phyloP scores from a whole-genome alignment of 371 early-diverging fungal genomes.

The Rhizopus stolonifer region DNA sequence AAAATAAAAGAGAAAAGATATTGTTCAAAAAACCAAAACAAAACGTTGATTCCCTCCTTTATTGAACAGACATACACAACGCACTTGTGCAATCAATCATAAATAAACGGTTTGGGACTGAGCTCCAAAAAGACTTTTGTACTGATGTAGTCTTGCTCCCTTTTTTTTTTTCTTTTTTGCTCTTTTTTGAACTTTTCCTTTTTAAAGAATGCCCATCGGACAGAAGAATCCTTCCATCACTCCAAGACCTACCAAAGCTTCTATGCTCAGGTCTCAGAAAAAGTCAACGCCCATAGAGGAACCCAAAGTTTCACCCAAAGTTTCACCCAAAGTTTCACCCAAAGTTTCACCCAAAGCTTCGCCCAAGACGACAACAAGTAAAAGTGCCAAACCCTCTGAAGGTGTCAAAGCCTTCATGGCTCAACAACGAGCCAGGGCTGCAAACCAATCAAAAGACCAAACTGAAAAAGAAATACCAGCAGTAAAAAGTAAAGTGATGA shows the following conservation, averaged over 20 bases:
- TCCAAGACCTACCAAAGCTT: conserved; percentile 40
- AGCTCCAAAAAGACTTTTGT: too few relatives aligned
- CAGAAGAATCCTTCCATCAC: conserved; percentile 21
- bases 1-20: conserved; percentile 6
- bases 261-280: conserved; percentile 27
- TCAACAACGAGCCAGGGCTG: conserved; percentile 34
- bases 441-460: not conserved
- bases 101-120: too few relatives aligned
- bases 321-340: conserved; percentile 2
- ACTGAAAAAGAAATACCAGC: conserved; percentile 3
- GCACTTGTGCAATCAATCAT: too few relatives aligned
- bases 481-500: conserved; percentile 26
- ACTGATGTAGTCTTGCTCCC: too few relatives aligned
- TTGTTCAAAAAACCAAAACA: not conserved
- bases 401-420: conserved; percentile 52
- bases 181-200: too few relatives aligned
- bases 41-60: too few relatives aligned
- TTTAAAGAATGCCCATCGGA: conserved; percentile 1
- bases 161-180: too few relatives aligned
- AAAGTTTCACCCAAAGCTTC: conserved; percentile 3
- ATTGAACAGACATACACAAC: too few relatives aligned
- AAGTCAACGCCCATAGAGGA: too few relatives aligned
- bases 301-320: conserved; percentile 1
- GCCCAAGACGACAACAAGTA: not conserved
- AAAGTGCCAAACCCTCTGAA: conserved; percentile 21